Conservation (phyloP, 371 early-diverging fungal genomes). For the Lichtheimia ornata region DNA sequence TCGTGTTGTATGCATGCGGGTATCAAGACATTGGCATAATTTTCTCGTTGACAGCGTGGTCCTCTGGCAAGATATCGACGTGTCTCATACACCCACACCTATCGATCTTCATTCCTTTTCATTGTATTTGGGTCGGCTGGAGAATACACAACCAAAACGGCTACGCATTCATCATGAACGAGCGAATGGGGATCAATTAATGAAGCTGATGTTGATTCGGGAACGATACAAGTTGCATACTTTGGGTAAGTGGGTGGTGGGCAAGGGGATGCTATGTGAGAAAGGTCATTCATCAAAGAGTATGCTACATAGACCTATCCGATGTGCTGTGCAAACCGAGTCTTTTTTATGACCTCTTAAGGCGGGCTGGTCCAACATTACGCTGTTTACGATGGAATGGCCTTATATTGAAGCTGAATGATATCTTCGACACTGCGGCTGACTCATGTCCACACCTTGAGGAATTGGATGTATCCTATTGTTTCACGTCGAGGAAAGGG, state of each 20-base stretch:
- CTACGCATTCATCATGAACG: slow-evolving; percentile 16
- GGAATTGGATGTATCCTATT: slow-evolving; percentile 21
- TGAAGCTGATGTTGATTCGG: slow-evolving; percentile 11
- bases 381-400: slow-evolving; percentile 24
- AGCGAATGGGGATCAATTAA: slow-evolving; percentile 21
- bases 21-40: slow-evolving; percentile 24
- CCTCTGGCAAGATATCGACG: slow-evolving; percentile 29
- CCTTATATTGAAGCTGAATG: slow-evolving; percentile 24
- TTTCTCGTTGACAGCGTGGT: slow-evolving; percentile 13
- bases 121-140: slow-evolving; percentile 20
- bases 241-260: slow-evolving; percentile 16
- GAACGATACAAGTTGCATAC: slow-evolving; percentile 18
- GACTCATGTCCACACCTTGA: slow-evolving; percentile 19
- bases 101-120: slow-evolving; percentile 8
- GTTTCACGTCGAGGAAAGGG: slow-evolving; percentile 20
- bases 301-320: slow-evolving; percentile 13
- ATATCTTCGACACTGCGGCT: slow-evolving; percentile 21
- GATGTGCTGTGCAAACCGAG: slow-evolving; percentile 24
- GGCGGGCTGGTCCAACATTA: slow-evolving; percentile 17
- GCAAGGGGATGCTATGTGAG: background rate
- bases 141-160: slow-evolving; percentile 18
- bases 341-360: slow-evolving; percentile 17
- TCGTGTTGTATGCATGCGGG: slow-evolving; percentile 23
- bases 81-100: slow-evolving; percentile 10
- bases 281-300: background rate